Evolutionary conservation across 208 protist genomes (phyloP).

Genomic region (Vickermania ingenoplastis): DNA sequence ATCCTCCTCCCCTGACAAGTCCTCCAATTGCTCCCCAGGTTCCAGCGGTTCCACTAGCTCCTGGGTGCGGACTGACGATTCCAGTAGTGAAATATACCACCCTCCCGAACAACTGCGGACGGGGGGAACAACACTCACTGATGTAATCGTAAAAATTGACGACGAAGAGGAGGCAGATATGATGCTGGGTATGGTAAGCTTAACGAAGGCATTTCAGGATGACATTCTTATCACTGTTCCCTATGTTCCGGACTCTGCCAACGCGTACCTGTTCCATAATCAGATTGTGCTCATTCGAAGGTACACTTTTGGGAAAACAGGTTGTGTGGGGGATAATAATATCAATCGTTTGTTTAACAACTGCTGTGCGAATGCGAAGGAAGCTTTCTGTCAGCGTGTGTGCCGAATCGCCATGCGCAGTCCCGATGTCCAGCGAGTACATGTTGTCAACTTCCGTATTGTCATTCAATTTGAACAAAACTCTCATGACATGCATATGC

Average conservation of each 20-base stretch:
- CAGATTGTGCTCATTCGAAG: constrained; percentile 57
- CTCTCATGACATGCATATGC: constrained; percentile 60
- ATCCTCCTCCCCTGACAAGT: neutral
- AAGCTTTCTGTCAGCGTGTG: constrained; percentile 55
- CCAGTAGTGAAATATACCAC: constrained; percentile 16
- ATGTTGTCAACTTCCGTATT: constrained; percentile 51
- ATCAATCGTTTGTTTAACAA: constrained; percentile 36
- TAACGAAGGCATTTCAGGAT: constrained; percentile 46
- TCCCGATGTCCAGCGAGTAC: constrained; percentile 19
- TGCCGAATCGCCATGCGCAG: constrained; percentile 58
- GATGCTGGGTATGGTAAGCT: constrained; percentile 62
- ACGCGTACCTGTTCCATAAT: constrained; percentile 55
- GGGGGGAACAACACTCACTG: constrained; percentile 14
- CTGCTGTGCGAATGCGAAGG: constrained; percentile 73
- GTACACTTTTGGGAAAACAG: constrained; percentile 29
- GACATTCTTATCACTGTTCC: constrained; percentile 70
- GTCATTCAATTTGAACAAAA: constrained; percentile 71
- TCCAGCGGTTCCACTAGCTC: neutral
- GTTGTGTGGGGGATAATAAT: constrained; percentile 2
- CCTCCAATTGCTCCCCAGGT: neutral
- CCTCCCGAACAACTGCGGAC: constrained; percentile 18
- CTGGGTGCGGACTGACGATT: constrained; percentile 10
- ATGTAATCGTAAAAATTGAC: constrained; percentile 81
- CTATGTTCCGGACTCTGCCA: constrained; percentile 63
- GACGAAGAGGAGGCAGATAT: constrained; percentile 85